Evolutionary conservation across 257 asterid species (phyloP).

Genomic region (Ajuga chamaepitys): DNA sequence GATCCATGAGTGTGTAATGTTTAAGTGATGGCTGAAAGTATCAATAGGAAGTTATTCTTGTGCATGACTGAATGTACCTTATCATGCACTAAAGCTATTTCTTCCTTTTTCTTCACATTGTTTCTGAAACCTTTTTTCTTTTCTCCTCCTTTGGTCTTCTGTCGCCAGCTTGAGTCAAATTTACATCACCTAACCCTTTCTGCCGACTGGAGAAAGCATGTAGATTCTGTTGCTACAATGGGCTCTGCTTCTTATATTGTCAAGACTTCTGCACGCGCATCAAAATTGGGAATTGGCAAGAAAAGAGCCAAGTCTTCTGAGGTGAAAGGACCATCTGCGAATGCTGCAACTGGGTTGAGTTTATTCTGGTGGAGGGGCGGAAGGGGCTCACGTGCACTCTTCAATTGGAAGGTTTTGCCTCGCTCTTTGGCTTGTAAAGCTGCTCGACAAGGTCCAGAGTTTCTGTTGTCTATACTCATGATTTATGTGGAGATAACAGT

Average conservation of each 20-base stretch:
- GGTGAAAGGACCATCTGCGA: conserved; percentile 39
- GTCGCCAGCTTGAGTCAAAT: conserved; percentile 80
- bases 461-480: conserved; percentile 12
- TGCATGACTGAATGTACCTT: background rate
- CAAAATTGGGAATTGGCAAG: conserved; percentile 54
- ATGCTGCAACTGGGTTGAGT: conserved; percentile 55
- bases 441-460: conserved; percentile 78
- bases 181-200: conserved; percentile 71
- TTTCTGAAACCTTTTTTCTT: background rate
- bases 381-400: conserved; percentile 66
- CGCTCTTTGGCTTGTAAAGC: conserved; percentile 75
- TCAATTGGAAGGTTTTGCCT: conserved; percentile 82
- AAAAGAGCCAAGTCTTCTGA: conserved; percentile 48
- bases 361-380: conserved; percentile 99
- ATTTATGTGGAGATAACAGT: conserved; percentile 15
- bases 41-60: background rate
- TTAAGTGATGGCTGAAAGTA: background rate
- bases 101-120: background rate
- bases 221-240: conserved; percentile 64
- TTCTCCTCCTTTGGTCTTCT: conserved; percentile 1
- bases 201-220: conserved; percentile 79
- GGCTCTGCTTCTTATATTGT: conserved; percentile 74
- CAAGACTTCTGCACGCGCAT: conserved; percentile 44
- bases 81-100: background rate
- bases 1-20: background rate